Percentiles rank a stretch among this genome's conserved stretches.
These are phyloP conservation scores for Lactifluus echinatus DNA, from an alignment of 768 basidiomycete genomes.

Conservation along the genomic window DNA sequence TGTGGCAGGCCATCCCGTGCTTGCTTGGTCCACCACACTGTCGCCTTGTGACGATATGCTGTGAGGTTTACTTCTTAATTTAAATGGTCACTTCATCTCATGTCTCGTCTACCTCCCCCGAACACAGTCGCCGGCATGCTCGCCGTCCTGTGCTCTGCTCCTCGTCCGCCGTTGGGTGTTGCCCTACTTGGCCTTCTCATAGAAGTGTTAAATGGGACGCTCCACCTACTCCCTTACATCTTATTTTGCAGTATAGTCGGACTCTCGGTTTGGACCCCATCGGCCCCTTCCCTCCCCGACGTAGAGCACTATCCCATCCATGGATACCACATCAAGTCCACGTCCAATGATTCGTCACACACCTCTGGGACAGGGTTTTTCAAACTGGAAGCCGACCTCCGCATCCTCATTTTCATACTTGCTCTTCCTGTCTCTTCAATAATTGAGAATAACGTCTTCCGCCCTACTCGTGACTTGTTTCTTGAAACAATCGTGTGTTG, in stretches of 20 bases:
- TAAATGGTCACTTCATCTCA: background rate
- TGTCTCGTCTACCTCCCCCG: background rate
- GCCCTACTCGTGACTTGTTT: background rate
- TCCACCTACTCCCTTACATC: conserved; percentile 6
- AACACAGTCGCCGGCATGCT: conserved; percentile 5
- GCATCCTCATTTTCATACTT: conserved; percentile 4
- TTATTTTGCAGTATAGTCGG: conserved; percentile 2
- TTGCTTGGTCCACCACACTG: conserved; percentile 2
- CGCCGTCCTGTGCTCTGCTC: conserved; percentile 3
- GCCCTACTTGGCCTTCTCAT: conserved; percentile 8
- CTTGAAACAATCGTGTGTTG: conserved; percentile 4
- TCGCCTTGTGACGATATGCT: background rate
- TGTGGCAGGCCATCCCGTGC: background rate
- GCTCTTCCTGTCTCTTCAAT: conserved; percentile 3
- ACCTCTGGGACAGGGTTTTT: background rate
- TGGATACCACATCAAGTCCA: background rate
- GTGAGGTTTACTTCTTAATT: background rate
- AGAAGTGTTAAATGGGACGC: background rate
- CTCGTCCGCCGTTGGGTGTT: conserved; percentile 9
- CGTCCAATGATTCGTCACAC: background rate
- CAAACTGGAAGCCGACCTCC: background rate
- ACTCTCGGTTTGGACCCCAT: conserved; percentile 5
- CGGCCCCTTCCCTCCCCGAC: background rate
- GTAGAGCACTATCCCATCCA: background rate
- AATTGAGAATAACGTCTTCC: conserved; percentile 1